Base-by-base conservation (phyloP, 345 rosid genomes). In the Euphorbia pulcherrima region DNA sequence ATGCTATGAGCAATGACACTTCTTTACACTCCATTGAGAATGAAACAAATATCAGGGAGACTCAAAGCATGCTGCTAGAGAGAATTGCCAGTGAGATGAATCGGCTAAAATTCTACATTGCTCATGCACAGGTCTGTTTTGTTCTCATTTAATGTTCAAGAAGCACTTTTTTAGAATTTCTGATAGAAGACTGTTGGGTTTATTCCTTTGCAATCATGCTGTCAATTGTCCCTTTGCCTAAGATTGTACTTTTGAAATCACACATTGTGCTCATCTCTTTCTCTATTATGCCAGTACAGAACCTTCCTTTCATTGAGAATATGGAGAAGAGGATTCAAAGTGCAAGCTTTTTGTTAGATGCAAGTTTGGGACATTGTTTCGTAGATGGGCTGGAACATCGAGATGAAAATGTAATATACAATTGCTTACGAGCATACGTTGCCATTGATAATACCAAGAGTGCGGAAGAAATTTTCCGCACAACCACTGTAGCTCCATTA, bases 41-140 rank as follows among this genome's bases (percentile, higher is more conserved):
- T 69, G 99, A 96, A 68, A 79, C 87, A 6, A 92, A 84, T 80
- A 69, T 90, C 67, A 80, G 96, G 65, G 99, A 94, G 85, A 89
- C 95, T 37, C 97, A 92, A 78, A 91, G 97, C 86, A 90, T 91
- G 97, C 91, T 92, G 59, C 76, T 94, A 73, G 99, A 94, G 74
- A 86, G 97, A 83, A 92, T 94, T 80, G 97, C 99, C 64, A 92
- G 92, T 40, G 97, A 92, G 82, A 92, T 94, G 97, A 94, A 92
- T 84, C 84, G 99, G 64, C 87, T 94, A 26, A 92, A 90, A 80
- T 94, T 95, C 84, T 86, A 88, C 69, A 78, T 88, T 59, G 92
- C 96, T 79, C 97, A 89, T 74, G 84, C 97, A 65, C 85, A 91
- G 97, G 99, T 94, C 89, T 82, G 74, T 80, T 69, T 85, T 72